These are phyloP conservation scores for Glycine soja DNA, from an alignment of 306 rosid species.

Conservation along the genomic window DNA sequence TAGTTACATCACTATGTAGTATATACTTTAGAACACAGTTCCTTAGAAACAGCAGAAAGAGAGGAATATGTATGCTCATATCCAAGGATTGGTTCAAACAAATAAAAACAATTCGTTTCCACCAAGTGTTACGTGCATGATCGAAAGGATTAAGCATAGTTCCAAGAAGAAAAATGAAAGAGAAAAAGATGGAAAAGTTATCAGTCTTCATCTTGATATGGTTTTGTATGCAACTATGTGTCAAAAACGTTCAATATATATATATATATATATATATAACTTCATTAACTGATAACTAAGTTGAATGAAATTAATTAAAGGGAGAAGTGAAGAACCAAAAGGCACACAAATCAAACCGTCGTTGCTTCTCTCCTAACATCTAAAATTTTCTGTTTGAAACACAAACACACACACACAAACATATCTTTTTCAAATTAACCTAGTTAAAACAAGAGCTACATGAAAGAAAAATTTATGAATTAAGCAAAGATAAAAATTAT, in stretches of 20 bases:
- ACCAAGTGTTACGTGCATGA: slow-evolving; percentile 31
- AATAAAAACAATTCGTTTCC: not conserved
- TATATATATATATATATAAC: not conserved
- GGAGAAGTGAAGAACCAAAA: not conserved
- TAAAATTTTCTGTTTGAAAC: not conserved
- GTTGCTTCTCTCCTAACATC: too few relatives aligned
- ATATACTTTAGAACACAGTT: slow-evolving; percentile 9
- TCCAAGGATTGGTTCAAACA: slow-evolving; percentile 29
- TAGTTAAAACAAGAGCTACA: slow-evolving; percentile 11
- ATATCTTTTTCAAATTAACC: not conserved
- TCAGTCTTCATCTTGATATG: not conserved
- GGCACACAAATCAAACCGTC: not conserved
- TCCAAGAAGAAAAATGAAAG: not conserved
- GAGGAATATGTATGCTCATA: slow-evolving; percentile 32
- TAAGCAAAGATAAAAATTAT: not conserved
- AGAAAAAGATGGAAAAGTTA: not conserved
- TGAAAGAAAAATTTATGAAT: slow-evolving; percentile 1
- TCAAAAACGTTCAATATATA: slow-evolving; percentile 3
- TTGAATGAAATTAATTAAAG: not conserved
- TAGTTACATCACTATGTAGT: not conserved
- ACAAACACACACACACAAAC: not conserved
- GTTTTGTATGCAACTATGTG: slow-evolving; percentile 2
- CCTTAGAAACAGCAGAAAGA: slow-evolving; percentile 46
- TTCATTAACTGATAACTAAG: not conserved
- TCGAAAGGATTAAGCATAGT: not conserved